Conservation (phyloP, 192 early-diverging fungal genomes). For the Backusella macrospora region DNA sequence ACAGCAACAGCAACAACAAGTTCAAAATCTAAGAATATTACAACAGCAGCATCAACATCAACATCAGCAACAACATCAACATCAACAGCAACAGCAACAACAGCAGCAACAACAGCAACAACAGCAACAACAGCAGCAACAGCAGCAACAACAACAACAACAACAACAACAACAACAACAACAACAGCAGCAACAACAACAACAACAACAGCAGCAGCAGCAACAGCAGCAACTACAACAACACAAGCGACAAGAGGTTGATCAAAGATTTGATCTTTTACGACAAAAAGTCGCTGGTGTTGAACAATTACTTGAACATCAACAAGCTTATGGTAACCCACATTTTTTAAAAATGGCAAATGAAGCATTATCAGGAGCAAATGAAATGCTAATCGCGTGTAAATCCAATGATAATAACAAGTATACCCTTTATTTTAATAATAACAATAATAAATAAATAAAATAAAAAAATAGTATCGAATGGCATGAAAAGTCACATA, state of each 20-base stretch:
- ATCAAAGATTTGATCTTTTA: constrained; percentile 32
- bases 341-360: constrained; percentile 32
- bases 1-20: constrained; percentile 6
- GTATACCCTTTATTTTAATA: neutral
- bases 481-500: neutral
- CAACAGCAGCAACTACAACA: neutral
- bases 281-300: constrained; percentile 27
- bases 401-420: constrained; percentile 5
- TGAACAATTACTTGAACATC: constrained; percentile 28
- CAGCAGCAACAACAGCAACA: neutral
- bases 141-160: neutral
- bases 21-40: neutral
- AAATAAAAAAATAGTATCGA: neutral
- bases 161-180: constrained; percentile 1
- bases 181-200: constrained; percentile 11
- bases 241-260: constrained; percentile 21
- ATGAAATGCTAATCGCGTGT: constrained; percentile 36
- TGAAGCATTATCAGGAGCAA: constrained; percentile 30
- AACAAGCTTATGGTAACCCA: constrained; percentile 28
- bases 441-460: constrained; percentile 15
- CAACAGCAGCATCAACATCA: neutral
- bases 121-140: neutral
- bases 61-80: neutral
- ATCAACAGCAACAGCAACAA: neutral
- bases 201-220: constrained; percentile 6